Percentiles rank a stretch among this genome's conserved stretches.
Evolutionary conservation across 2,329 filamentous ascomycete genomes (phyloP).

Genomic region (Neonectria faginata): DNA sequence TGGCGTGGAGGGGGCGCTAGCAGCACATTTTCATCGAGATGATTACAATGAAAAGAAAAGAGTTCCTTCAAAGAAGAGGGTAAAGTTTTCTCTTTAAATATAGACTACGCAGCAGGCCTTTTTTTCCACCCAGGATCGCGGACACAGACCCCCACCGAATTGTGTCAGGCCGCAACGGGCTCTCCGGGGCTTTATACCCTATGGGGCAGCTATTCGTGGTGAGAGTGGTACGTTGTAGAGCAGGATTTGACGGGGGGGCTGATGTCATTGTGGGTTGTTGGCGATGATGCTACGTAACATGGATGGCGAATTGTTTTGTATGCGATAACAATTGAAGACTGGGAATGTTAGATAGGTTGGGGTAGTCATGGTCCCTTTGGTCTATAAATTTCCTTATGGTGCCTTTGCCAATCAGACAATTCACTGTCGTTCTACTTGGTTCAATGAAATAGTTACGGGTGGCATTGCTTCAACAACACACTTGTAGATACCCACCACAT

Average conservation of each 20-base stretch:
- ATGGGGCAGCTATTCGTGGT: conserved; percentile 17
- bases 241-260: conserved; percentile 3
- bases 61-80: background rate
- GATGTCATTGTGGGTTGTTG: conserved; percentile 32
- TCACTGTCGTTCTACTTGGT: too few relatives aligned
- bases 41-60: background rate
- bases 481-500: too few relatives aligned
- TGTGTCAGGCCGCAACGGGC: conserved; percentile 14
- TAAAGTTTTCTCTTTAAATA: conserved; percentile 2
- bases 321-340: background rate
- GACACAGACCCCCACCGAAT: conserved; percentile 11
- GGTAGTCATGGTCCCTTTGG: background rate
- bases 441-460: too few relatives aligned
- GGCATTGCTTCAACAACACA: too few relatives aligned
- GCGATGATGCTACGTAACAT: background rate
- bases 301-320: background rate
- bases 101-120: conserved; percentile 1
- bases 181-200: conserved; percentile 13
- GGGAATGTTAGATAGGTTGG: background rate
- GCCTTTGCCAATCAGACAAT: too few relatives aligned
- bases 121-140: background rate
- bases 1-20: background rate
- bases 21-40: background rate
- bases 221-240: conserved; percentile 24
- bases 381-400: background rate